These are phyloP conservation scores for Xylaria arbuscula DNA, from an alignment of 2,329 filamentous ascomycete genomes.

Conservation along the genomic window DNA sequence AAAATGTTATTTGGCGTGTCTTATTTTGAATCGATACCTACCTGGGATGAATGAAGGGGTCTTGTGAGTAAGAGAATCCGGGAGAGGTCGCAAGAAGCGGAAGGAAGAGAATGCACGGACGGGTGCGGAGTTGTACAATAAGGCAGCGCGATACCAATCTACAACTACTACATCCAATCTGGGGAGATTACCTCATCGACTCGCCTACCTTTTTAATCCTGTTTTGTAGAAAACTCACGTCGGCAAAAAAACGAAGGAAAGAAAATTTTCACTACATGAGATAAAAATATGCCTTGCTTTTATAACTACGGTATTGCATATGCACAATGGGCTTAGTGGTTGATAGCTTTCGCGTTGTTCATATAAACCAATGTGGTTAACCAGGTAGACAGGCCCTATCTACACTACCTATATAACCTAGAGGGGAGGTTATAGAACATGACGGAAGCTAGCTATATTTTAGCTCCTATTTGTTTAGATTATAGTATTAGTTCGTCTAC, in stretches of 20 bases:
- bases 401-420: background rate
- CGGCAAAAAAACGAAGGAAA: background rate
- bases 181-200: background rate
- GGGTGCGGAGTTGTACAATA: slow-evolving; percentile 29
- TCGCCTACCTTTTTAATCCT: background rate
- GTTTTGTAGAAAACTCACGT: slow-evolving; percentile 4
- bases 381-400: background rate
- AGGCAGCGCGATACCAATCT: slow-evolving; percentile 27
- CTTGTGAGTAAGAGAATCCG: slow-evolving; percentile 17
- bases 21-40: slow-evolving; percentile 34
- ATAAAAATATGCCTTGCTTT: background rate
- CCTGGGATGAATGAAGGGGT: slow-evolving; percentile 11
- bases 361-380: background rate
- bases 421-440: slow-evolving; percentile 23
- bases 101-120: slow-evolving; percentile 2
- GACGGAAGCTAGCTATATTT: slow-evolving; percentile 23
- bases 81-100: slow-evolving; percentile 2
- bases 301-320: background rate
- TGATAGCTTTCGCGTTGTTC: background rate
- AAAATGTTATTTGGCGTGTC: slow-evolving; percentile 15
- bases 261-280: background rate
- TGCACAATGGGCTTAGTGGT: background rate
- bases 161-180: slow-evolving; percentile 23
- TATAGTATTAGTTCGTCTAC: slow-evolving; percentile 38
- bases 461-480: slow-evolving; percentile 30